These are phyloP conservation scores for Fusarium fujikuroi DNA, from an alignment of 2,329 filamentous ascomycete species.

Conservation along the genomic window DNA sequence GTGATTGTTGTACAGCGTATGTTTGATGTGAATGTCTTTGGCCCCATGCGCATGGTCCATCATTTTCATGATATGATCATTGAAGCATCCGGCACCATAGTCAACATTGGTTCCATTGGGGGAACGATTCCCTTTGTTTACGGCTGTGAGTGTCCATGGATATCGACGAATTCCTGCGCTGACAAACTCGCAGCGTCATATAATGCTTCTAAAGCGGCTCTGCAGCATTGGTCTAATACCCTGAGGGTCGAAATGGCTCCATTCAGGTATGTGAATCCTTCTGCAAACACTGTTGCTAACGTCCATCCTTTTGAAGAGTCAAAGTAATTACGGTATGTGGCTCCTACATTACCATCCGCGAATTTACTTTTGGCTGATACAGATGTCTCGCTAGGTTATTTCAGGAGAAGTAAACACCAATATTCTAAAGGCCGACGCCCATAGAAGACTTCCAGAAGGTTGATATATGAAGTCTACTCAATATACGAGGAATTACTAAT, in stretches of 20 bases:
- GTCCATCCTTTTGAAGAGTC: neutral
- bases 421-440: neutral
- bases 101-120: neutral
- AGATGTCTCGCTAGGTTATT: neutral
- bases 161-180: neutral
- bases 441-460: neutral
- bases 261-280: neutral
- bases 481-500: neutral
- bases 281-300: neutral
- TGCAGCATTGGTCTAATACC: neutral
- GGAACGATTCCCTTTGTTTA: neutral
- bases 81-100: neutral
- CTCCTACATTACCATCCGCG: fast-evolving
- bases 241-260: neutral
- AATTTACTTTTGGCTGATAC: neutral
- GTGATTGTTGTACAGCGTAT: neutral
- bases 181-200: neutral
- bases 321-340: neutral
- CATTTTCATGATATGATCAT: neutral
- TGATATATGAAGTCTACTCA: fast-evolving
- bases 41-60: neutral
- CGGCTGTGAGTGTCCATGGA: neutral
- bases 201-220: neutral
- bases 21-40: neutral
- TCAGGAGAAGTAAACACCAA: neutral